Evolutionary conservation across 73 alveolate genomes (phyloP), one percentile per base, ranked within the genome.

Genomic region (Paramecium pentaurelia): DNA sequence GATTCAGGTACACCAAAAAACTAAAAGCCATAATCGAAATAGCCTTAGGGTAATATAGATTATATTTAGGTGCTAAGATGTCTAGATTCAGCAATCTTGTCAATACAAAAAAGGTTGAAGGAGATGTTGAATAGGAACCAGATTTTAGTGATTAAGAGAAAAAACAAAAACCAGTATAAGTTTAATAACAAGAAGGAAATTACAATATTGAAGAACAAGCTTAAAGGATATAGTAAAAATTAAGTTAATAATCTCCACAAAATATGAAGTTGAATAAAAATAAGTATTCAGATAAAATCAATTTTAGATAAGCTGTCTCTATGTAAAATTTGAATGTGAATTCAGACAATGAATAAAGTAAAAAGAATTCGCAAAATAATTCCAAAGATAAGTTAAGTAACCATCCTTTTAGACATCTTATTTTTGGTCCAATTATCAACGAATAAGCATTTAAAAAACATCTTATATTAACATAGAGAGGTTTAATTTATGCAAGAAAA

Each of bases 401-500:
- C 5, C 93, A 87, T 68, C 70, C 60, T 3, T 87, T 64, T 54
- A 10, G 88, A 37, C 93, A 87, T 68, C 88, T 87, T 32, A 87
- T 87, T 40, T 87, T 87, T 77, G 84, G 88, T 11, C 49, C 84
- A 20, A 36, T 37, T 0, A 68, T 87, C n/a, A 27, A 59, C 6
- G 88, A 87, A 58, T 60, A 71, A 11, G 30, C 87, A 11, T 87
- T 87, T 20, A 87, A 87, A 18, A 87, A 64, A 14, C 93, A 87
- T 54, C 59, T 87, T 27, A 40, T 77, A 22, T 37, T 87, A 12
- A 87, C 93, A 38, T 87, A 87, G 27, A 36, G 93, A 38, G 93
- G 93, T 36, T 27, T 87, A 14, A 77, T 87, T 4, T 87, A 87
- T 42, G 93, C 93, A 12, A 36, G 88, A 27, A 87, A 87, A 54